Evolutionary conservation across 805 yeast species (phyloP), one percentile per base, ranked within the genome.

Genomic region (Gaillardinia entomophila): DNA sequence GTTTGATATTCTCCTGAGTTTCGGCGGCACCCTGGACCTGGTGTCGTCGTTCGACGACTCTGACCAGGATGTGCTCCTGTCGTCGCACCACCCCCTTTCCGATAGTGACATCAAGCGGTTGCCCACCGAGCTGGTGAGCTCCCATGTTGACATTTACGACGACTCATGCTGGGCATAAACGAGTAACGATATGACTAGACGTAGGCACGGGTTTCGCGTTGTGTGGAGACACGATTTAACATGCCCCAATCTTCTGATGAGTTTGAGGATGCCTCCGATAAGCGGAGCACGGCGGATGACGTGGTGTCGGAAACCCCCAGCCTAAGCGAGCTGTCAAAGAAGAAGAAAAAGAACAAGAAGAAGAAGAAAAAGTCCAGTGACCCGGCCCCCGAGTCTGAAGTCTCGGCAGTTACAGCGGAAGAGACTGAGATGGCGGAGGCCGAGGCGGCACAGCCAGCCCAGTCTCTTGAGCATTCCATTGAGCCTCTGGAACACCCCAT

Each of bases 221-320:
- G 22, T 19, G 22, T 19, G 22, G 22, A n/a, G 57, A 47, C 26
- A 46, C 10, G 8, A 19, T 19, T 10, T 10, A n/a, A 8, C 13
- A 23, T 23, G 19, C 22, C 19, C 14, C 6, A 13, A 22, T 51
- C 56, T 12, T 38, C 32, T 27, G 51, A 46, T 34, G 53, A 50
- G 18, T 49, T 45, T 37, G 48, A 45, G 34, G 56, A 49, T 32
- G 55, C 55, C 14, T 7, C 17, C 23, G 31, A 8, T 27, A 35
- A 23, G 16, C 3, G 34, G 26, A n/a, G 15, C 32, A 22, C 29
- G 15, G 23, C 20, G 17, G 27, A 19, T n/a, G n/a, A n/a, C n/a
- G n/a, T 10, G 22, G 22, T 6, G 8, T 19, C 22, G 8, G 8
- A 19, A 19, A 30, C 12, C 35, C n/a, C 22, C 30, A 40, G 26